These are phyloP conservation scores for Aspergillus caelatus DNA, from an alignment of 2,329 filamentous ascomycete genomes.

Conservation along the genomic window DNA sequence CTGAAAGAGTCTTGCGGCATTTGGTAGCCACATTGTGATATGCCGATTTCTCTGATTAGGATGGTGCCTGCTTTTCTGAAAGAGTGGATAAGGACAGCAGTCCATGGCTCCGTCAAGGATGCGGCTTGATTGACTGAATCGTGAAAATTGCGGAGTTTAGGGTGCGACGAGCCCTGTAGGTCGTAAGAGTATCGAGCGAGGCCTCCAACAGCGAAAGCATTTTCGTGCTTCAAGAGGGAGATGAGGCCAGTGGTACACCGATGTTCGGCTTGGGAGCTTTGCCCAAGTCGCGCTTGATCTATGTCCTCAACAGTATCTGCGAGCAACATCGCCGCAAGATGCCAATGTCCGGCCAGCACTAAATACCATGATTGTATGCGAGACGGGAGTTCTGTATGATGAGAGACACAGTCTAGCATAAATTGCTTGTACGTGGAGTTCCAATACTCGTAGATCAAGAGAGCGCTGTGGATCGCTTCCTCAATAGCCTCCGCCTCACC, in stretches of 20 bases:
- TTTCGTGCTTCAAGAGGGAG: not conserved
- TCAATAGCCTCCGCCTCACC: not conserved
- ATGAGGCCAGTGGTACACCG: not conserved
- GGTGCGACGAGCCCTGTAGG: not conserved
- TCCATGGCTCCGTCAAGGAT: not conserved
- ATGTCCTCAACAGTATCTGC: conserved; percentile 58
- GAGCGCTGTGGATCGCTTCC: not conserved
- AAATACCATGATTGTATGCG: conserved; percentile 64
- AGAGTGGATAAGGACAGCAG: not conserved
- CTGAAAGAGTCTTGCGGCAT: not conserved
- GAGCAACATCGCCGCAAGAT: conserved; percentile 58
- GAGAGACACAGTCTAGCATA: not conserved
- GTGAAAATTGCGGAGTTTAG: not conserved
- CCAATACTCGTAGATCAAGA: not conserved
- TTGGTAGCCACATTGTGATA: not conserved
- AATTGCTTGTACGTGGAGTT: not conserved
- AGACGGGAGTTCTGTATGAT: not conserved
- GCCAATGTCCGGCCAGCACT: conserved; percentile 61
- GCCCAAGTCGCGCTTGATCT: conserved; percentile 39
- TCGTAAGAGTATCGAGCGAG: not conserved
- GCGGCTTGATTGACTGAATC: not conserved
- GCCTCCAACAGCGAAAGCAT: not conserved
- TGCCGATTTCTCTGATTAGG: not conserved
- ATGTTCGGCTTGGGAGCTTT: not conserved
- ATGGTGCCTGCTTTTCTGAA: not conserved